Conservation (phyloP, 495 filamentous ascomycete genomes). For the Daldinia loculata region DNA sequence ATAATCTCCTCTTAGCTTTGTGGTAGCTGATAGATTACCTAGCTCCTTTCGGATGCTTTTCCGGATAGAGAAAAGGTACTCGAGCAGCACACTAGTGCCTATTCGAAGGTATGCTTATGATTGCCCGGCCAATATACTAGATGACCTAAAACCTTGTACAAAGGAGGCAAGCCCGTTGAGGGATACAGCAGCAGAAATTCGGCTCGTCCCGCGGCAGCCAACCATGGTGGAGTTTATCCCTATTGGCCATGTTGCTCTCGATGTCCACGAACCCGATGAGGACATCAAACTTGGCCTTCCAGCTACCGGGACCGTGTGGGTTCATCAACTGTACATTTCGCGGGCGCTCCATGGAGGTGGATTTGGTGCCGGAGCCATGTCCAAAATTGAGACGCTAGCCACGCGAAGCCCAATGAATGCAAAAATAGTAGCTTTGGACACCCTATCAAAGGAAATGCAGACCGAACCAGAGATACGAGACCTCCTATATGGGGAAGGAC, state of each 20-base stretch:
- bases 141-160: slow-evolving; percentile 15
- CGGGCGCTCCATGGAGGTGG: slow-evolving; percentile 47
- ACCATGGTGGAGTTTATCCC: slow-evolving; percentile 46
- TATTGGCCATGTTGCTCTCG: slow-evolving; percentile 54
- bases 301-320: slow-evolving; percentile 44
- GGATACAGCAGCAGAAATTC: slow-evolving; percentile 46
- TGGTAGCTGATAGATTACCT: slow-evolving; percentile 30
- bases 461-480: slow-evolving; percentile 30
- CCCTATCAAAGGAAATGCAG: slow-evolving; percentile 44
- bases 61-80: slow-evolving; percentile 39
- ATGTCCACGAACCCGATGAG: slow-evolving; percentile 43
- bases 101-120: slow-evolving; percentile 37
- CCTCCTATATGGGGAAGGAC: slow-evolving; percentile 28
- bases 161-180: slow-evolving; percentile 43
- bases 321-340: slow-evolving; percentile 53
- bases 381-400: slow-evolving; percentile 47
- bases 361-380: slow-evolving; percentile 52
- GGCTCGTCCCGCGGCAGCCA: slow-evolving; percentile 43
- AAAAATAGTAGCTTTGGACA: slow-evolving; percentile 47
- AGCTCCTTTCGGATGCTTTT: slow-evolving; percentile 44
- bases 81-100: slow-evolving; percentile 35
- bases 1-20: not conserved
- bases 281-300: slow-evolving; percentile 40
- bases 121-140: not conserved
- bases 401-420: slow-evolving; percentile 46